Base-by-base conservation (phyloP, 345 rosid genomes). In the Citrus trifoliata region DNA sequence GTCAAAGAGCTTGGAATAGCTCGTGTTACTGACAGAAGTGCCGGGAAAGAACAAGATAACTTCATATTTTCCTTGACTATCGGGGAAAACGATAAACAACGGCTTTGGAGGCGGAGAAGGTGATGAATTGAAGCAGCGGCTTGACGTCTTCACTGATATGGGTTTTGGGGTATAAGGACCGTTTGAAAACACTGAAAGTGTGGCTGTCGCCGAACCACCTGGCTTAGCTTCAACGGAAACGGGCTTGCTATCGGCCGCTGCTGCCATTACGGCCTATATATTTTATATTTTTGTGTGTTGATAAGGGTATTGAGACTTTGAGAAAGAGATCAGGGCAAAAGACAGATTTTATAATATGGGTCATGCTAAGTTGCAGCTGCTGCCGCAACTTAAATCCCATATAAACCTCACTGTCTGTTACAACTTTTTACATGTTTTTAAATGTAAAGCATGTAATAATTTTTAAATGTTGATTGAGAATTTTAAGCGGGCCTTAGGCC, bases 1-100 rank as follows among this genome's bases (percentile, higher is more conserved):
- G 0, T 65, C 28, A 22, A 85, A 74, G 67, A 88, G 81, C 33
- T 75, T 62, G 27, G 83, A 56, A 67, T 86, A 88, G 81, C 62
- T 74, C 25, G 53, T 7, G 77, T 80, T 86, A 3, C 3, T 7
- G 27, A 82, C 53, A 55, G 12, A 77, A 56, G 80, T 80, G 67
- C 89, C 89, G 53, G 70, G 89, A 38, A 76, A 79, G 76, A 88
- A 86, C 53, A 86, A 19, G 30, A 87, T 32, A 30, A 86, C 77
- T 0, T 86, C 81, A 65, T 83, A 86, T 19, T 48, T 78, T 24
- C 85, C 88, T 19, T 38, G 0, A 1, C 10, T 9, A 67, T 53
- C n/a, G 88, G 91, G 2, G 82, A 46, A 25, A 22, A 77, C 63
- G 27, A 88, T 73, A 30, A 81, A 59, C 73, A 85, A 19, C 19